Percentiles rank a stretch among this genome's conserved stretches.
These are phyloP conservation scores for Buddleja alternifolia DNA, from an alignment of 257 asterid species.

Conservation along the genomic window DNA sequence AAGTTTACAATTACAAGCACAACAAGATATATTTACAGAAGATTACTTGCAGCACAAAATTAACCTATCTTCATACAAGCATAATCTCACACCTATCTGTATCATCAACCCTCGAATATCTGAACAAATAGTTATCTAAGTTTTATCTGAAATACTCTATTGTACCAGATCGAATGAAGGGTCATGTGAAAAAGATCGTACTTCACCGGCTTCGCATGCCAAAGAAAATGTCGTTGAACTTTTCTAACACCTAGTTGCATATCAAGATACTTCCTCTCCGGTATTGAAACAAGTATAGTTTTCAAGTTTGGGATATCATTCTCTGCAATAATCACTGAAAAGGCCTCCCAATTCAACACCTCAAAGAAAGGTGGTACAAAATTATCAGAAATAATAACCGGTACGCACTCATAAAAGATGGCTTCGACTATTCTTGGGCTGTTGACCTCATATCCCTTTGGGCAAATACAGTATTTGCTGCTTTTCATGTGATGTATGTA, in stretches of 20 bases:
- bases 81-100: too few species aligned
- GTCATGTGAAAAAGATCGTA: slow-evolving; percentile 94
- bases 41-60: background rate
- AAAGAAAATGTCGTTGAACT: slow-evolving; percentile 79
- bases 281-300: slow-evolving; percentile 58
- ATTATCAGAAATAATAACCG: slow-evolving; percentile 83
- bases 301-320: slow-evolving; percentile 70
- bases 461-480: slow-evolving; percentile 87
- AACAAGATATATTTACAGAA: slow-evolving; percentile 18
- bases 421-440: slow-evolving; percentile 93
- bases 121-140: slow-evolving; percentile 41
- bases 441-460: slow-evolving; percentile 91
- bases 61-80: too few species aligned
- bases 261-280: slow-evolving; percentile 57
- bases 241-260: slow-evolving; percentile 72
- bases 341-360: slow-evolving; percentile 74
- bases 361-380: slow-evolving; percentile 92
- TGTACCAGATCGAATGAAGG: slow-evolving; percentile 93
- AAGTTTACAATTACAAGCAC: background rate
- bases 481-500: slow-evolving; percentile 85
- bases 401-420: slow-evolving; percentile 87
- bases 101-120: background rate
- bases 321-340: slow-evolving; percentile 70
- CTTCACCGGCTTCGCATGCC: slow-evolving; percentile 79
- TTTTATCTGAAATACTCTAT: slow-evolving; percentile 78